Evolutionary conservation across 2,329 filamentous ascomycete species (phyloP).

Genomic region (Meredithiella fracta): DNA sequence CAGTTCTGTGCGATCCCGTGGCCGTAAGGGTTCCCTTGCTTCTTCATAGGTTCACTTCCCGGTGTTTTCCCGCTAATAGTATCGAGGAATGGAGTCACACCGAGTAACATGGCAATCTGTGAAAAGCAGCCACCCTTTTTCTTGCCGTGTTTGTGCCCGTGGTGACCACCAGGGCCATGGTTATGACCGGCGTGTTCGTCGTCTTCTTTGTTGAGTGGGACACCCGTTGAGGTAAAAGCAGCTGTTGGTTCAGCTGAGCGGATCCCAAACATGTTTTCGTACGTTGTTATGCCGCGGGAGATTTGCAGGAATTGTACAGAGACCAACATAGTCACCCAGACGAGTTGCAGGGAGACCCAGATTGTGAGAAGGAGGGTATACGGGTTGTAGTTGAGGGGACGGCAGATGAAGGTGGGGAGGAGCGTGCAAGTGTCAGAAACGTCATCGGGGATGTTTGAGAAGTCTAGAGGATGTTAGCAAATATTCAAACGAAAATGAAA

Average conservation of each 20-base stretch:
- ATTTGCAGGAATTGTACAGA: slow-evolving; percentile 89
- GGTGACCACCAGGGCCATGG: slow-evolving; percentile 27
- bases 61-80: slow-evolving; percentile 64
- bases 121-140: slow-evolving; percentile 48
- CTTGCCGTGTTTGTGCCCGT: slow-evolving; percentile 26
- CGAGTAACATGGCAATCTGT: slow-evolving; percentile 70
- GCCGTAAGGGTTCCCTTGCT: slow-evolving; percentile 71
- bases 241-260: slow-evolving; percentile 48
- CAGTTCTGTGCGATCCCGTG: slow-evolving; percentile 76
- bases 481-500: slow-evolving; percentile 18
- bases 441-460: slow-evolving; percentile 37
- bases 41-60: slow-evolving; percentile 27
- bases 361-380: slow-evolving; percentile 66
- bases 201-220: slow-evolving; percentile 49
- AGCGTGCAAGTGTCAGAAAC: slow-evolving; percentile 49
- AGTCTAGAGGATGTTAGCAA: slow-evolving; percentile 33
- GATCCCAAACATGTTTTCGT: slow-evolving; percentile 84
- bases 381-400: slow-evolving; percentile 60
- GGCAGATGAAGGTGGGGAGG: slow-evolving; percentile 59
- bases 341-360: slow-evolving; percentile 72
- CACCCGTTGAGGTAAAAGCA: slow-evolving; percentile 63
- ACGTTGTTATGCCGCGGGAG: slow-evolving; percentile 83
- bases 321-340: slow-evolving; percentile 95
- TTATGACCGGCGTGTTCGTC: slow-evolving; percentile 27
- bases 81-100: slow-evolving; percentile 84